Conservation (phyloP, 2,329 filamentous ascomycete species). For the Cladosporium sp. region DNA sequence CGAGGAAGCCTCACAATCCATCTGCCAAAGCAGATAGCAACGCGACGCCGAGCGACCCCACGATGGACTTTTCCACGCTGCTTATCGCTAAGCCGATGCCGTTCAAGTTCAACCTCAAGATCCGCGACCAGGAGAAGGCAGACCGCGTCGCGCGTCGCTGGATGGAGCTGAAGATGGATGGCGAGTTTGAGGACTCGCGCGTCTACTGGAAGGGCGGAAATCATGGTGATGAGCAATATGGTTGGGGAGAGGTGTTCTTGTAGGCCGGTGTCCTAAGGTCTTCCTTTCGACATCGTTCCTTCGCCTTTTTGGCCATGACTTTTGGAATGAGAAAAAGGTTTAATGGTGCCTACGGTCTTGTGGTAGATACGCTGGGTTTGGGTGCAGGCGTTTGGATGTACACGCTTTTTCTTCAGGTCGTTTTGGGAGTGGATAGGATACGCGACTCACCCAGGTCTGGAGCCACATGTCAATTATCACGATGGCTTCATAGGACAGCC, state of each 20-base stretch:
- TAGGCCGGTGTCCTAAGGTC: neutral
- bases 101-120: conserved; percentile 37
- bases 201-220: conserved; percentile 34
- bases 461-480: neutral
- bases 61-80: conserved; percentile 38
- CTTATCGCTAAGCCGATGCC: conserved; percentile 42
- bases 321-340: too few species aligned
- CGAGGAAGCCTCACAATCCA: neutral
- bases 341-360: too few species aligned
- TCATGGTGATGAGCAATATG: conserved; percentile 20
- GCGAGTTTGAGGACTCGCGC: conserved; percentile 32
- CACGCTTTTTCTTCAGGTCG: too few species aligned
- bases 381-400: too few species aligned
- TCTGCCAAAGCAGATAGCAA: neutral
- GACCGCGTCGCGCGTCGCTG: conserved; percentile 31
- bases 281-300: too few species aligned
- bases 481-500: neutral
- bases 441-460: too few species aligned
- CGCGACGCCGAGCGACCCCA: conserved; percentile 29
- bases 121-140: conserved; percentile 30
- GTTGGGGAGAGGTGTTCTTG: conserved; percentile 16
- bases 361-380: too few species aligned
- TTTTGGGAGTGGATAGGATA: too few species aligned
- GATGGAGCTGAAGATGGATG: conserved; percentile 30
- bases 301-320: too few species aligned